These are phyloP conservation scores for Caryopteris hybrid DNA, from an alignment of 305 asterid species.

Conservation along the genomic window DNA sequence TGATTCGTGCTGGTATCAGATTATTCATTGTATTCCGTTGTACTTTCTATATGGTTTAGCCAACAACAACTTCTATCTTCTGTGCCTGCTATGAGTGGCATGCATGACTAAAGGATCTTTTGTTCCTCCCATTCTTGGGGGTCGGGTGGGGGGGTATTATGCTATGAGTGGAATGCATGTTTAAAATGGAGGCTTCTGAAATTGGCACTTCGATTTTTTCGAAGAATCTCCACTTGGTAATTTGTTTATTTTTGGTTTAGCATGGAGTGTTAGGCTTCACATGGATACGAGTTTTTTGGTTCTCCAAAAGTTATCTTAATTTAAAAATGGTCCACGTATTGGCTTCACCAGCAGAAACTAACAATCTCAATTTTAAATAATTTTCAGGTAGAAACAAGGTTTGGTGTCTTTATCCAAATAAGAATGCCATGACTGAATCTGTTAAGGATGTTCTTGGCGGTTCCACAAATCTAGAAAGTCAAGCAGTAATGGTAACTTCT, in stretches of 20 bases:
- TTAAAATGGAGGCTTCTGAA: not conserved
- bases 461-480: constrained; percentile 30
- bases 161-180: not conserved
- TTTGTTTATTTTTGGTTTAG: not conserved
- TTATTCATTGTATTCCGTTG: not conserved
- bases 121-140: too few species aligned
- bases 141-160: too few species aligned
- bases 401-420: constrained; percentile 90
- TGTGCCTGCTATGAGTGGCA: too few species aligned
- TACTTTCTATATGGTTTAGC: not conserved
- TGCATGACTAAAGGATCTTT: too few species aligned
- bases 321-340: not conserved
- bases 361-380: not conserved
- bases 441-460: constrained; percentile 46
- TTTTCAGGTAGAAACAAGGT: constrained; percentile 74
- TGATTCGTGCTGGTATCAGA: constrained; percentile 51
- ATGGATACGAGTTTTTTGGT: too few species aligned
- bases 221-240: not conserved
- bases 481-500: constrained; percentile 30
- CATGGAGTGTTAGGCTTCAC: too few species aligned
- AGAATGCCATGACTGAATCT: constrained; percentile 56
- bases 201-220: not conserved
- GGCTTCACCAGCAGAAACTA: not conserved
- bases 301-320: too few species aligned
- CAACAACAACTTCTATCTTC: not conserved